These are phyloP conservation scores for Melocanna baccifera DNA, from an alignment of 176 grass and related monocot species.

Conservation along the genomic window DNA sequence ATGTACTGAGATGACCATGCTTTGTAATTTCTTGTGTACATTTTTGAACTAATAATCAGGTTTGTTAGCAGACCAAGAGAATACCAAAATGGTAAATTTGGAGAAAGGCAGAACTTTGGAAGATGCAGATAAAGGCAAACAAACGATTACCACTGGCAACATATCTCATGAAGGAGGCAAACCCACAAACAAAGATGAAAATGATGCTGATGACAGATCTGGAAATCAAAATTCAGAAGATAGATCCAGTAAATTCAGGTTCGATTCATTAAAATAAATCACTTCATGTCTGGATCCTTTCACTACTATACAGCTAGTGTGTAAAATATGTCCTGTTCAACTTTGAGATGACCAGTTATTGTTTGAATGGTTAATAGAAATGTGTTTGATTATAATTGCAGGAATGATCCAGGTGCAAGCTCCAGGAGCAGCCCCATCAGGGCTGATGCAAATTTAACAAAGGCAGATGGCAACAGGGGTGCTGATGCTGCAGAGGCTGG, in stretches of 20 bases:
- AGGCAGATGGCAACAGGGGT: constrained; percentile 9
- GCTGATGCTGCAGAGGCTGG: constrained; percentile 29
- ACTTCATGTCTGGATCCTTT: background rate
- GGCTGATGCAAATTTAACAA: constrained; percentile 16
- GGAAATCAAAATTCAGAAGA: constrained; percentile 42
- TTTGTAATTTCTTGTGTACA: background rate
- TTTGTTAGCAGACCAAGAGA: constrained; percentile 27
- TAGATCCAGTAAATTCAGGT: constrained; percentile 38
- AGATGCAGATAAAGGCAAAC: constrained; percentile 36
- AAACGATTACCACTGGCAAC: background rate
- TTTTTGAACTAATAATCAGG: constrained; percentile 20
- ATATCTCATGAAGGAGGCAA: constrained; percentile 29
- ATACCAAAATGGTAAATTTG: constrained; percentile 8
- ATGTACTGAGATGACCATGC: constrained; percentile 6
- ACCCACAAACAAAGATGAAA: constrained; percentile 29
- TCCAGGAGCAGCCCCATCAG: constrained; percentile 12
- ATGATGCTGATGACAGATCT: constrained; percentile 29
- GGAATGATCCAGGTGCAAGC: constrained; percentile 32
- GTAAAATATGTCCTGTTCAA: constrained; percentile 4
- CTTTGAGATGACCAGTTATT: constrained; percentile 3
- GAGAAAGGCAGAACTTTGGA: constrained; percentile 26
- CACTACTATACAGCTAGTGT: background rate
- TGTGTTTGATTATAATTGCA: constrained; percentile 27
- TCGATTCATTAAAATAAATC: background rate
- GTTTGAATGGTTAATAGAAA: background rate